Evolutionary conservation across 2,329 filamentous ascomycete genomes (phyloP).

Genomic region (Phyllosticta citriasiana): DNA sequence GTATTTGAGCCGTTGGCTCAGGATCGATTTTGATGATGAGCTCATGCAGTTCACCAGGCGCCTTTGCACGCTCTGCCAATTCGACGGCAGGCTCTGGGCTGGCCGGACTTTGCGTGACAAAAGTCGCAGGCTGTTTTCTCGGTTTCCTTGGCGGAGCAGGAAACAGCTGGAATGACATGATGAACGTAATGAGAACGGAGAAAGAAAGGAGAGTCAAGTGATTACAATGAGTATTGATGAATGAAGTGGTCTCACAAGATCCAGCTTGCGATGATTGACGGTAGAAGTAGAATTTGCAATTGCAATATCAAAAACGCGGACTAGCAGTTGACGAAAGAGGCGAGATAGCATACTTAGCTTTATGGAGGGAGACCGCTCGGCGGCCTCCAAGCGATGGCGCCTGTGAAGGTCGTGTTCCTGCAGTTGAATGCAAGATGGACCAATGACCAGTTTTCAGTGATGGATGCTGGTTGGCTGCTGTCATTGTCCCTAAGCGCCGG

Average conservation of each 20-base stretch:
- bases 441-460: background rate
- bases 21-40: conserved; percentile 31
- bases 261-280: conserved; percentile 2
- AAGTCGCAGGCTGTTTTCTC: conserved; percentile 16
- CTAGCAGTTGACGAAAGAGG: background rate
- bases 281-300: background rate
- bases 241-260: background rate
- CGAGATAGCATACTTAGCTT: background rate
- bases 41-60: conserved; percentile 27
- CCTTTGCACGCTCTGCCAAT: conserved; percentile 22
- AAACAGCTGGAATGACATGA: conserved; percentile 25
- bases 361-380: background rate
- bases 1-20: background rate
- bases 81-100: conserved; percentile 22
- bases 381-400: background rate
- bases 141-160: conserved; percentile 25
- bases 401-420: background rate
- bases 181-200: background rate
- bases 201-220: background rate
- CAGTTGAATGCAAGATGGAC: background rate
- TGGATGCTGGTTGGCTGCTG: background rate
- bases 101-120: conserved; percentile 18
- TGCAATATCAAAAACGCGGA: background rate
- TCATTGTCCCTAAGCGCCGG: background rate
- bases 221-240: conserved; percentile 6